Percentiles rank a stretch among this genome's conserved stretches.
phyloP scores from a whole-genome alignment of 2,329 filamentous ascomycete species.

The Aspergillus ochraceus region DNA sequence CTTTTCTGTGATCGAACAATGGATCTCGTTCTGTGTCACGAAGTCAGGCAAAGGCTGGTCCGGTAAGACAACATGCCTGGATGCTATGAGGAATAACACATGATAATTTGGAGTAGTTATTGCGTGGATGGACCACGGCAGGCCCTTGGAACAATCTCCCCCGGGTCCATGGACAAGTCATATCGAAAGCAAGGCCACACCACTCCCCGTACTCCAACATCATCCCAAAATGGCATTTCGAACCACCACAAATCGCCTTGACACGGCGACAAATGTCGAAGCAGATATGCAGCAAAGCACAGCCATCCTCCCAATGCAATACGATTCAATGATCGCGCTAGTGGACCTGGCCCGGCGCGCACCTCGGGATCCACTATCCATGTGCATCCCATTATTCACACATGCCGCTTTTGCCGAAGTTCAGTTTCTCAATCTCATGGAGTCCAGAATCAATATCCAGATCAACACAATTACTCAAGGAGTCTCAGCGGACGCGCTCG shows the following conservation, averaged over 20 bases:
- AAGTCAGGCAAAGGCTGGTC: neutral
- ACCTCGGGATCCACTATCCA: neutral
- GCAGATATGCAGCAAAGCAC: slow-evolving; percentile 8
- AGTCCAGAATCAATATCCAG: neutral
- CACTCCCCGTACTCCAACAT: slow-evolving; percentile 5
- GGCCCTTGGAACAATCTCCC: neutral
- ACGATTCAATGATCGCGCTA: slow-evolving; percentile 2
- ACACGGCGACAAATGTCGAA: neutral
- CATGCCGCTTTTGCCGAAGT: slow-evolving; percentile 9
- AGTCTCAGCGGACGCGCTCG: neutral
- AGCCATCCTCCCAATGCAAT: slow-evolving; percentile 1
- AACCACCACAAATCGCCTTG: slow-evolving; percentile 1
- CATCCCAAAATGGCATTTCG: slow-evolving; percentile 7
- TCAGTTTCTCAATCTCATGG: slow-evolving; percentile 4
- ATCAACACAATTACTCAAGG: neutral
- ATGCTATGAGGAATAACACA: neutral
- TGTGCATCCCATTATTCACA: slow-evolving; percentile 3
- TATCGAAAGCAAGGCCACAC: slow-evolving; percentile 1
- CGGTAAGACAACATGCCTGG: neutral
- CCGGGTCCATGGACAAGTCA: slow-evolving; percentile 3
- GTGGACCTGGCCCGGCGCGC: slow-evolving; percentile 6
- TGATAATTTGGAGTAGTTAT: neutral
- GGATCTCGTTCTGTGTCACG: neutral
- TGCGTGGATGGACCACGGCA: slow-evolving; percentile 3
- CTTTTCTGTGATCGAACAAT: slow-evolving; percentile 6